A percentile compares a stretch with the other conserved stretches of the same genome.
Conservation (phyloP, 1,139 yeast genomes). For the Protomyces pachydermus region DNA sequence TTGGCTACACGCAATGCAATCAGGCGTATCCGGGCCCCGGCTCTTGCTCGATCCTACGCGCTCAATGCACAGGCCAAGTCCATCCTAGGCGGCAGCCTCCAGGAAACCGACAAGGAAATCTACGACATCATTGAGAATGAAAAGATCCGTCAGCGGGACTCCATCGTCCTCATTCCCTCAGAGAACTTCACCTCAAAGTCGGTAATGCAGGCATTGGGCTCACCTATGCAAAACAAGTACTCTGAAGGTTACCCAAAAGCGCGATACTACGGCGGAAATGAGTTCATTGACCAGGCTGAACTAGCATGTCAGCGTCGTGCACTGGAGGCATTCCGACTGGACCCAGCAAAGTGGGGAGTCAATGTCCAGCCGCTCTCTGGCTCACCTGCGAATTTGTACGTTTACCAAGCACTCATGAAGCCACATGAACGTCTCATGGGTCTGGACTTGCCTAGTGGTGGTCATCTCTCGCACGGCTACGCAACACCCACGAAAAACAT, state of each 20-base stretch:
- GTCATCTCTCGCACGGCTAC: constrained; percentile 96
- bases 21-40: not conserved
- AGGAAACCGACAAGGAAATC: constrained; percentile 78
- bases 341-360: constrained; percentile 91
- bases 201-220: constrained; percentile 93
- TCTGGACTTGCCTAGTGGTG: constrained; percentile 65
- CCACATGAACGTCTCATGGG: constrained; percentile 31
- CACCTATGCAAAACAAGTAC: constrained; percentile 90
- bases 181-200: constrained; percentile 97
- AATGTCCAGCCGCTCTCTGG: constrained; percentile 94
- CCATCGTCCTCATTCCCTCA: constrained; percentile 89
- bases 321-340: constrained; percentile 72
- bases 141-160: constrained; percentile 87
- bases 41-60: not conserved
- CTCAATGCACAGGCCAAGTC: constrained; percentile 9
- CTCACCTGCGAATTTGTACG: constrained; percentile 95
- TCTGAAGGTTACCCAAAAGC: constrained; percentile 92
- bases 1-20: not conserved
- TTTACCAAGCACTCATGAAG: constrained; percentile 57
- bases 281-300: constrained; percentile 92
- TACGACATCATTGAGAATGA: constrained; percentile 57
- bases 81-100: constrained; percentile 37
- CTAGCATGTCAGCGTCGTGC: constrained; percentile 89
- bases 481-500: constrained; percentile 94
- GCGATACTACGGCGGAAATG: constrained; percentile 90